Evolutionary conservation across 2,329 filamentous ascomycete species (phyloP).

Genomic region (Xylaria sp.): DNA sequence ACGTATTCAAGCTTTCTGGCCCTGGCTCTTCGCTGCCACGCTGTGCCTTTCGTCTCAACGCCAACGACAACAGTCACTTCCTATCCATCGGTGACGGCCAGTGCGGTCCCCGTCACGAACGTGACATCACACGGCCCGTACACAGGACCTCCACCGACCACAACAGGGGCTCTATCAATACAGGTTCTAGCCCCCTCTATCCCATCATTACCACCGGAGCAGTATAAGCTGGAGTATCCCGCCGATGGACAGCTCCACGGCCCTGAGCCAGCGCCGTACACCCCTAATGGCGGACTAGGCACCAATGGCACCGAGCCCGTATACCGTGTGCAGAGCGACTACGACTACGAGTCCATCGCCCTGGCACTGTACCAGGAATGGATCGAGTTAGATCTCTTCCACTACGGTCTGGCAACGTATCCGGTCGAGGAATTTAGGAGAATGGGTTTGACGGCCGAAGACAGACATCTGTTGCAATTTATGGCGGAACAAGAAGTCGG

Average conservation of each 20-base stretch:
- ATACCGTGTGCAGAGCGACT: constrained; percentile 82
- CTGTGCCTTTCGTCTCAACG: constrained; percentile 51
- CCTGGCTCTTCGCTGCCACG: constrained; percentile 37
- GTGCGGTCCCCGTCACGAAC: constrained; percentile 58
- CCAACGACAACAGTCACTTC: constrained; percentile 52
- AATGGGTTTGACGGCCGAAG: constrained; percentile 74
- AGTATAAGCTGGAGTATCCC: constrained; percentile 75
- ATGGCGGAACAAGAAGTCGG: constrained; percentile 83
- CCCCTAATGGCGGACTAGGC: constrained; percentile 76
- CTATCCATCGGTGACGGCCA: constrained; percentile 42
- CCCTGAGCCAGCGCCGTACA: constrained; percentile 76
- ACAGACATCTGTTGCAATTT: constrained; percentile 76
- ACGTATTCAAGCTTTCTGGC: constrained; percentile 31
- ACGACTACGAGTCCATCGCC: constrained; percentile 81
- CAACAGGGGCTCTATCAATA: constrained; percentile 74
- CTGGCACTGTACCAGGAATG: constrained; percentile 84
- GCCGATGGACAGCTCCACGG: constrained; percentile 74
- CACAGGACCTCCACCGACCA: constrained; percentile 70
- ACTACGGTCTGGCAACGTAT: constrained; percentile 77
- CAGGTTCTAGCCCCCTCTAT: constrained; percentile 67
- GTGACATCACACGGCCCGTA: constrained; percentile 76
- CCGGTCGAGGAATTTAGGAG: constrained; percentile 74
- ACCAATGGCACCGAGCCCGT: constrained; percentile 81
- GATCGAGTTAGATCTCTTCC: constrained; percentile 86
- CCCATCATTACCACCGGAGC: constrained; percentile 64